Conservation (phyloP, 164 flowering plant genomes). For the Platanus orientalis region DNA sequence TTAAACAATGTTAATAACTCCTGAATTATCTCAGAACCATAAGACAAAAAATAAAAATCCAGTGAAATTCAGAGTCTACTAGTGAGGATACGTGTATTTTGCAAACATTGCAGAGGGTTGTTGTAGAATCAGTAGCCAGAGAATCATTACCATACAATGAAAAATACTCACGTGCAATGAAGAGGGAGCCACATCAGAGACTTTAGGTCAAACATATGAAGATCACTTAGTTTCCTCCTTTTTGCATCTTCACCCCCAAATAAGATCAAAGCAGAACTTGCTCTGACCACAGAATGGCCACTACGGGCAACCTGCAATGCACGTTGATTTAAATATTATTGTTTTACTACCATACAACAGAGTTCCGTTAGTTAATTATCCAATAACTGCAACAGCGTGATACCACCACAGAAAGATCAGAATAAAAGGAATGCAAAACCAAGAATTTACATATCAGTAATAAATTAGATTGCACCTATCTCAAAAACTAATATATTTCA, state of each 20-base stretch:
- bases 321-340: neutral
- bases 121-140: neutral
- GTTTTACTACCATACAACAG: neutral
- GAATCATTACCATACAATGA: neutral
- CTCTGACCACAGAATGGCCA: conserved; percentile 84
- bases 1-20: neutral
- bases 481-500: neutral
- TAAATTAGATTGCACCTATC: neutral
- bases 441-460: neutral
- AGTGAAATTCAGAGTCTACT: neutral
- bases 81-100: neutral
- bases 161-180: conserved; percentile 83
- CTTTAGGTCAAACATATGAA: conserved; percentile 97
- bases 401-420: neutral
- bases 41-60: neutral
- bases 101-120: neutral
- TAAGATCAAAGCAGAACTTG: conserved; percentile 72
- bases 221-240: conserved; percentile 85
- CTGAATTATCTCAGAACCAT: neutral
- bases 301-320: conserved; percentile 73
- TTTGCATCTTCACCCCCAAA: conserved; percentile 96
- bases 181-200: conserved; percentile 95
- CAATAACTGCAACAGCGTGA: neutral
- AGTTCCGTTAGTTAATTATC: neutral
- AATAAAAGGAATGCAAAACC: neutral